These are phyloP conservation scores for Microdochium trichocladiopsis DNA, from an alignment of 2,329 filamentous ascomycete genomes.

Conservation along the genomic window DNA sequence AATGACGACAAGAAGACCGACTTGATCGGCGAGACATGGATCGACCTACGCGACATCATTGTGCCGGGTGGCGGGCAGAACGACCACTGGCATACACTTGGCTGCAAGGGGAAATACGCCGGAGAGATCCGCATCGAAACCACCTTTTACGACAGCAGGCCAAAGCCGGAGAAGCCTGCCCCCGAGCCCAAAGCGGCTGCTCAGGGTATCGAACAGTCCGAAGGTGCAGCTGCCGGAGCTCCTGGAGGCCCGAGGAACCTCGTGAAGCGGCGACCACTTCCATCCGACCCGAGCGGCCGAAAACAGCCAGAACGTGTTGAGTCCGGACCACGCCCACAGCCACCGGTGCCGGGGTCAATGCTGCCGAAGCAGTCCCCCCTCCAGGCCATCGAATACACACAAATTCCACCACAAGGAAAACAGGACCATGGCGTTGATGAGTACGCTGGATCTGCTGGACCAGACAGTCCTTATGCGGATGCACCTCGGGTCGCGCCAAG, in stretches of 20 bases:
- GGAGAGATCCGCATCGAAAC: slow-evolving; percentile 92
- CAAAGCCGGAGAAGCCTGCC: slow-evolving; percentile 66
- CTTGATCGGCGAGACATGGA: slow-evolving; percentile 88
- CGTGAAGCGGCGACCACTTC: slow-evolving; percentile 78
- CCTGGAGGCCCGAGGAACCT: slow-evolving; percentile 35
- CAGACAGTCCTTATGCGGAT: slow-evolving; percentile 21
- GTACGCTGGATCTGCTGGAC: slow-evolving; percentile 22
- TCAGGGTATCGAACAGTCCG: slow-evolving; percentile 24
- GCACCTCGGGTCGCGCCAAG: slow-evolving; percentile 29
- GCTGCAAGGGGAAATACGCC: slow-evolving; percentile 88
- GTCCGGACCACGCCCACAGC: slow-evolving; percentile 39
- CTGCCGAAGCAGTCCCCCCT: slow-evolving; percentile 44
- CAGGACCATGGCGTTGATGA: slow-evolving; percentile 17
- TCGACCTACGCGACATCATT: slow-evolving; percentile 75
- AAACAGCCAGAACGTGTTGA: slow-evolving; percentile 23
- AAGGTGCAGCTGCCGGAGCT: slow-evolving; percentile 3
- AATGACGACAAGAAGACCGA: slow-evolving; percentile 98
- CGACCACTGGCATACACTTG: slow-evolving; percentile 85
- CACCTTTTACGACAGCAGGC: slow-evolving; percentile 88
- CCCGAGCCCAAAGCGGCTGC: slow-evolving; percentile 43
- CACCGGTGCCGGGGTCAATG: slow-evolving; percentile 23
- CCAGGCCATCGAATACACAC: slow-evolving; percentile 42
- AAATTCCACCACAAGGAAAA: background rate
- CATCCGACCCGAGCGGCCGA: slow-evolving; percentile 59
- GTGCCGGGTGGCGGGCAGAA: slow-evolving; percentile 84